Base-by-base conservation (phyloP, 176 grass and related monocot genomes). In the Otatea glauca region DNA sequence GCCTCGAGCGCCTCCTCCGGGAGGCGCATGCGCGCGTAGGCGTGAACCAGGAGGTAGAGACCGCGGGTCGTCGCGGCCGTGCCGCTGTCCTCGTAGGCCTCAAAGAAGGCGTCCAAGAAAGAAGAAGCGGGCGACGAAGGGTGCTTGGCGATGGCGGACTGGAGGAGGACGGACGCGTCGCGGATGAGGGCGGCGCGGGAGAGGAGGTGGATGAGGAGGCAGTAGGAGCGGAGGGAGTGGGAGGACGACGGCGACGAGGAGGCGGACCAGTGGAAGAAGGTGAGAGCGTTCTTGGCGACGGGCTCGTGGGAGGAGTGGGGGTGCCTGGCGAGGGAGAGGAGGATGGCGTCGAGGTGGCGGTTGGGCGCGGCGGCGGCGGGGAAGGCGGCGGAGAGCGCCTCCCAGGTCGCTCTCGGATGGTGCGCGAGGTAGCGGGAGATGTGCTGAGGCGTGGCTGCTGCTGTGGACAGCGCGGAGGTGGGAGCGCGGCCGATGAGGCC, bases 1-100 rank as follows among this genome's bases (percentile, higher is more conserved):
- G 85, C 85, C 62, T 80, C 79, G 12, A 97, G 92, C 13, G 95
- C 95, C 18, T 62, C 81, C 80, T 23, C 72, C 32, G 94, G 78
- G 51, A 95, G 86, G 75, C 82, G 83, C 51, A 84, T 61, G 21
- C 78, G 90, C 38, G 86, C 81, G 87, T 92, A 93, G 47, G 91
- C 86, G 81, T 98, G 95, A 39, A 95, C 87, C 10, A 98, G 76
- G 86, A 98, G 92, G 87, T 94, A 87, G 61, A 98, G 89, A 44
- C 92, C 91, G 18, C 92, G 85, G 20, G 78, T 78, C 1, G 83
- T 86, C 11, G 84, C 79, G 47, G 84, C 73, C 20, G 78, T 86
- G 79, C 88, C 84, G 34, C 89, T 90, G 42, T 78, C 86, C 80
- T 83, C 91, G 78, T 95, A 92, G 35, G 92, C 92, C 7, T 71